Base-by-base conservation (phyloP, 129 eudicot genomes). In the Flaveria trinervia region DNA sequence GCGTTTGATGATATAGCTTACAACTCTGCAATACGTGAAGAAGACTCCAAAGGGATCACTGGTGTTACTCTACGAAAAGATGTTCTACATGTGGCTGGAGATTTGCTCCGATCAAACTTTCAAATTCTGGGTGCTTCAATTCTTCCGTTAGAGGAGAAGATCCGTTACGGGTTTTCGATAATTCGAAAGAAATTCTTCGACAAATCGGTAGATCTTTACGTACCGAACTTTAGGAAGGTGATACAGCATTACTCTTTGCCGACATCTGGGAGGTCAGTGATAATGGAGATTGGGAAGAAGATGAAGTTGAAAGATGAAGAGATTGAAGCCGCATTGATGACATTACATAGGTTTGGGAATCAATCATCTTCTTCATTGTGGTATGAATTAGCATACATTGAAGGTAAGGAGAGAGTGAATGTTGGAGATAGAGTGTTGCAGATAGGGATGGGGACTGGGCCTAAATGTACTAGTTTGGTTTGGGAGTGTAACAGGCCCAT, bases 351-450 rank as follows among this genome's bases (percentile, higher is more conserved):
- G 66, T 92, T 90, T 80, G 96, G 98, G 28, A 90, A 90, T 78
- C 96, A 90, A 71, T 92, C 96, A 43, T 88, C 96, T 15, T 88
- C 96, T 55, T 86, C 96, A 7, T 74, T 90, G 81, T 90, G 98
- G 98, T 90, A 92, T 76, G 96, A 90, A 13, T 86, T 92, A 10
- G 92, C 84, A 44, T 92, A 88, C 77, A 79, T 90, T 75, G 96
- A 92, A 68, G 96, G 79, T 0, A 88, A 90, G 79, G 95, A 81
- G 55, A 84, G 86, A 67, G 88, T 90, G 62, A 90, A 84, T 79
- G 13, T 80, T 44, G 96, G 95, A 43, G 96, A 93, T 0, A 85
- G 74, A 51, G 88, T 90, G 23, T 88, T 87, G 92, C 90, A 83
- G 75, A 43, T 90, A 54, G 97, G 97, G 1, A 69, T 87, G 76